Conservation (phyloP, 352 stramenopile species). For the Phytophthora melonis region DNA sequence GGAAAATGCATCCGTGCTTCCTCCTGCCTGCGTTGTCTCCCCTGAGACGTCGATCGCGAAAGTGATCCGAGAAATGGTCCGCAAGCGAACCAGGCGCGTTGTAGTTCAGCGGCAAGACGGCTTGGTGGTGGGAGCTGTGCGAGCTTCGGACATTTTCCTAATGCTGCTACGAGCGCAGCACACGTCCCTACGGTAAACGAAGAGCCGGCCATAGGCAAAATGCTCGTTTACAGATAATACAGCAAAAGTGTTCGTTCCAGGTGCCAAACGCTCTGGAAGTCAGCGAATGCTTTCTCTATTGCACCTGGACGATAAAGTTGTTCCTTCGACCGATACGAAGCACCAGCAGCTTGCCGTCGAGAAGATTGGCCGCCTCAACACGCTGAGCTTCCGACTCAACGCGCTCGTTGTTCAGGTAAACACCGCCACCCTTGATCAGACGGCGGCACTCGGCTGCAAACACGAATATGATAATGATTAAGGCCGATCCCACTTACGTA, state of each 20-base stretch:
- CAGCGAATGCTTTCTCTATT: slow-evolving; percentile 29
- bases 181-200: neutral
- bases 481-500: too few relatives aligned
- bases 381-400: slow-evolving; percentile 61
- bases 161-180: neutral
- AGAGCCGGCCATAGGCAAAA: neutral
- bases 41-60: slow-evolving; percentile 53
- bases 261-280: neutral
- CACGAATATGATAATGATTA: neutral
- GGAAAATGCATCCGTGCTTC: slow-evolving; percentile 22
- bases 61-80: slow-evolving; percentile 57
- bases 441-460: slow-evolving; percentile 92
- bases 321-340: slow-evolving; percentile 80
- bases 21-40: slow-evolving; percentile 23
- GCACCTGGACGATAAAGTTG: slow-evolving; percentile 81
- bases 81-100: slow-evolving; percentile 42
- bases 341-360: slow-evolving; percentile 75
- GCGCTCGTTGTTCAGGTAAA: slow-evolving; percentile 94
- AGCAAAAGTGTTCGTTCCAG: neutral
- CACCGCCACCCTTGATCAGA: slow-evolving; percentile 96
- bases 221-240: neutral
- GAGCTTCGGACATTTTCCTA: slow-evolving; percentile 59
- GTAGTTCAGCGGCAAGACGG: slow-evolving; percentile 39
- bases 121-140: slow-evolving; percentile 46
- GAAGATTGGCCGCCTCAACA: slow-evolving; percentile 51